Base-by-base conservation (phyloP, 2,329 filamentous ascomycete genomes). In the Pseudogymnoascus verrucosus region DNA sequence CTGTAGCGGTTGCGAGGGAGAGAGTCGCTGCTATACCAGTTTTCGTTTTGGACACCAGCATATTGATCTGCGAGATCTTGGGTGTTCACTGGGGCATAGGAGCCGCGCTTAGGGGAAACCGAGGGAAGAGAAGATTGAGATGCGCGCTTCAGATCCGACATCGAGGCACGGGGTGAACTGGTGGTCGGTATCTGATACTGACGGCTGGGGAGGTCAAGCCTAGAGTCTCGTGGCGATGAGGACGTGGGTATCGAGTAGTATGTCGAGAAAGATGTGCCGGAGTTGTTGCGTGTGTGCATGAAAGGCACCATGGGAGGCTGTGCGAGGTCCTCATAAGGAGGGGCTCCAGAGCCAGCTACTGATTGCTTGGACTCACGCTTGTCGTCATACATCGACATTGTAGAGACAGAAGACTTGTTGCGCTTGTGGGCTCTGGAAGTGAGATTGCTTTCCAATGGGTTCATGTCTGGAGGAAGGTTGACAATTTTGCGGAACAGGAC, bases 381-480 rank as follows among this genome's bases (percentile, higher is more conserved):
- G 23, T 57, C 31, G 42, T 57, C 37, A 51, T 57, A 47, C 8
- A 23, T 68, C n/a, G 72, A 72, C 6, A 73, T 67, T 47, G 61
- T 63, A n/a, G 62, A 64, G 16, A 64, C 39, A 7, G 62, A 62
- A 11, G 82, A 84, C 68, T 84, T 85, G 73, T 90, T 93, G 71
- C 89, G 85, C 79, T 92, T 93, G 76, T 96, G 91, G 64, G 76
- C 78, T 42, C 59, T 61, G 10, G 90, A 87, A 1, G 92, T 97
- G 64, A 96, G 78, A 70, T 93, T 88, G 68, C 90, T 86, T 73
- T 97, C 93, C 12, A 98, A 81, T 1, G 93, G 93, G 73, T 98
- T 98, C 89, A 96, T 91, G 72, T 98, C 93, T 0, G 93, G 93
- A 5, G 93, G 93, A 74, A 97, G 82, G 19, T 82, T 80, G 4